phyloP scores from a whole-genome alignment of 1,284 basidiomycete species.

The Takashimella koratensis region DNA sequence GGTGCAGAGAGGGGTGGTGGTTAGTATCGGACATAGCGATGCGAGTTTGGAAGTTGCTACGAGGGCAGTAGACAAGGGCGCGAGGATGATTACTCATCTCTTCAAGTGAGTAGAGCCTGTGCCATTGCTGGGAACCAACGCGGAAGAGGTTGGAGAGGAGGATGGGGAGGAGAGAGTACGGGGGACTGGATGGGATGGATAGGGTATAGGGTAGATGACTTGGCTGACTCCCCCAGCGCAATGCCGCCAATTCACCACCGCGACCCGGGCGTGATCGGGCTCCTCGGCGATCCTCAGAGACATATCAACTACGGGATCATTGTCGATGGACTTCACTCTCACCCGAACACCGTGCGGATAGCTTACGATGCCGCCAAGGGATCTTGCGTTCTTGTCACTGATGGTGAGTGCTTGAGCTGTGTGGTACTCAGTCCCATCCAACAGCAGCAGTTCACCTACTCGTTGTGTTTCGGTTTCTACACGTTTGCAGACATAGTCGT shows the following conservation, averaged over 20 bases:
- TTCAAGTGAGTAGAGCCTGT: slow-evolving; percentile 62
- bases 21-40: slow-evolving; percentile 77
- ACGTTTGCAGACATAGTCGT: too few relatives aligned
- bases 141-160: too few relatives aligned
- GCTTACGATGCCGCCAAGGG: slow-evolving; percentile 77
- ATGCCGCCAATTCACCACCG: slow-evolving; percentile 43
- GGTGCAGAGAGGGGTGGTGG: slow-evolving; percentile 63
- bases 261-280: slow-evolving; percentile 65
- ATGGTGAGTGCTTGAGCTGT: slow-evolving; percentile 60
- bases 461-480: too few relatives aligned
- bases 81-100: slow-evolving; percentile 80
- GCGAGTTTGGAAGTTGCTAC: slow-evolving; percentile 37
- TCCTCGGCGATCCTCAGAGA: slow-evolving; percentile 73
- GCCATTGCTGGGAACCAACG: too few relatives aligned
- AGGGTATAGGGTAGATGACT: neutral
- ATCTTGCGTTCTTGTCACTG: slow-evolving; percentile 81
- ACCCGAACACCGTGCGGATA: slow-evolving; percentile 81
- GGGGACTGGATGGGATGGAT: neutral
- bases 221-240: slow-evolving; percentile 19
- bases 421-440: too few relatives aligned
- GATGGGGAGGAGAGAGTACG: neutral
- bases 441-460: too few relatives aligned
- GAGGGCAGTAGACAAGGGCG: slow-evolving; percentile 49
- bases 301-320: slow-evolving; percentile 84
- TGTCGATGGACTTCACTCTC: slow-evolving; percentile 84